Percentiles rank a stretch among this genome's conserved stretches.
Evolutionary conservation across 1,139 yeast genomes (phyloP).

Genomic region (Geotrichum siamense): DNA sequence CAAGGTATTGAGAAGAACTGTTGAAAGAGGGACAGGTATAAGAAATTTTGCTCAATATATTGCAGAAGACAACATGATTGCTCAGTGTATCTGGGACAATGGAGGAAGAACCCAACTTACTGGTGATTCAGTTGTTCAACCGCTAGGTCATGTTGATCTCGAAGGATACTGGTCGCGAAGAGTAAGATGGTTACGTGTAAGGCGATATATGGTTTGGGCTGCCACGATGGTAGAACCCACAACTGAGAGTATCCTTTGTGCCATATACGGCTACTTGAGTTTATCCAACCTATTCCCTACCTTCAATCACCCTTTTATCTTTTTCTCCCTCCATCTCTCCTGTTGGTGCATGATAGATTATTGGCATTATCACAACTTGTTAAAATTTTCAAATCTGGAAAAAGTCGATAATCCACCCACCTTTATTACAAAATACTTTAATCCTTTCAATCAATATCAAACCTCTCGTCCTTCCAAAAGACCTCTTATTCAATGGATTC

Average conservation of each 20-base stretch:
- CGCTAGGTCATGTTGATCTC: slow-evolving; percentile 46
- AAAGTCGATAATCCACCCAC: slow-evolving; percentile 23
- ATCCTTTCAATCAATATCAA: slow-evolving; percentile 20
- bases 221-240: slow-evolving; percentile 86
- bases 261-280: slow-evolving; percentile 55
- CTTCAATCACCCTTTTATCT: slow-evolving; percentile 37
- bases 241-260: slow-evolving; percentile 68
- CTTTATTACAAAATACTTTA: slow-evolving; percentile 28
- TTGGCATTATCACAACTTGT: slow-evolving; percentile 47
- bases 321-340: slow-evolving; percentile 48
- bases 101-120: slow-evolving; percentile 76
- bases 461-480: slow-evolving; percentile 3
- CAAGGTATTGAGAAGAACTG: slow-evolving; percentile 1
- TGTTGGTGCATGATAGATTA: slow-evolving; percentile 63
- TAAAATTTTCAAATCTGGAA: slow-evolving; percentile 28
- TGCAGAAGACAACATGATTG: slow-evolving; percentile 93
- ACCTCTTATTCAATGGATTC: slow-evolving; percentile 36
- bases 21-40: slow-evolving; percentile 43
- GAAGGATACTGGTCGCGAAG: slow-evolving; percentile 58
- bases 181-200: slow-evolving; percentile 80
- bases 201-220: slow-evolving; percentile 79
- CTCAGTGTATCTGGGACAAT: slow-evolving; percentile 69
- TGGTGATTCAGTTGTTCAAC: slow-evolving; percentile 74
- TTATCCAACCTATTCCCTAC: slow-evolving; percentile 41
- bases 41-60: slow-evolving; percentile 71